Base-by-base conservation (phyloP, 306 rosid genomes). In the Quercus wislizeni region DNA sequence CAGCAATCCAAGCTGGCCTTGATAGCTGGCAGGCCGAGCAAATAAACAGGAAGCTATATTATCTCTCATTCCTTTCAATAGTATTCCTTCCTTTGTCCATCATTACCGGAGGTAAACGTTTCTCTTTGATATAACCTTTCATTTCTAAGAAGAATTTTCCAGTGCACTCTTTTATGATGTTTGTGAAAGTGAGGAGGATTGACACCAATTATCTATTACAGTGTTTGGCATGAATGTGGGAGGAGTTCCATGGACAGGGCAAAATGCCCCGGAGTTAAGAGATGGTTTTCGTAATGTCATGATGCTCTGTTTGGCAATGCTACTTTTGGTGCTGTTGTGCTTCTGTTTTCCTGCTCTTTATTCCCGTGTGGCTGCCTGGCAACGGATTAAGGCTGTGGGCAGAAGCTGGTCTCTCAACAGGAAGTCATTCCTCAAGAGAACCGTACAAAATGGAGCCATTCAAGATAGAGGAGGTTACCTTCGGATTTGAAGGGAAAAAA, bases 181-280 rank as follows among this genome's bases (percentile, higher is more conserved):
- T 74, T 14, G 5, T 59, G n/a, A 55, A 14, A 77, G 27, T 17
- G 18, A 21, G 20, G 41, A 64, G 57, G 49, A 6, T 41, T 80
- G 21, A 65, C 67, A 55, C 14, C 19, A 23, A 27, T 27, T 68
- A 73, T 15, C 74, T 59, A 28, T 63, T 68, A 79, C 96, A 95
- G 98, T 93, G 49, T 95, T 95, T 76, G 98, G 99, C 83, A 95
- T 95, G 99, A 95, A 93, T 77, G 99, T 95, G 10, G 97, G 97
- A 31, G 98, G 98, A 80, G 96, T 93, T 85, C 99, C 99, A 35
- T 95, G 99, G 99, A 95, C 98, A 2, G 94, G 84, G 46, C 97
- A 92, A 77, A 85, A 73, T 30, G 51, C 80, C 51, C 91, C 96
- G 0, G 84, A 61, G 31, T 76, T 86, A 61, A 88, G 87, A 59